phyloP scores from a whole-genome alignment of 2,329 filamentous ascomycete species.

The Tolypocladium album region DNA sequence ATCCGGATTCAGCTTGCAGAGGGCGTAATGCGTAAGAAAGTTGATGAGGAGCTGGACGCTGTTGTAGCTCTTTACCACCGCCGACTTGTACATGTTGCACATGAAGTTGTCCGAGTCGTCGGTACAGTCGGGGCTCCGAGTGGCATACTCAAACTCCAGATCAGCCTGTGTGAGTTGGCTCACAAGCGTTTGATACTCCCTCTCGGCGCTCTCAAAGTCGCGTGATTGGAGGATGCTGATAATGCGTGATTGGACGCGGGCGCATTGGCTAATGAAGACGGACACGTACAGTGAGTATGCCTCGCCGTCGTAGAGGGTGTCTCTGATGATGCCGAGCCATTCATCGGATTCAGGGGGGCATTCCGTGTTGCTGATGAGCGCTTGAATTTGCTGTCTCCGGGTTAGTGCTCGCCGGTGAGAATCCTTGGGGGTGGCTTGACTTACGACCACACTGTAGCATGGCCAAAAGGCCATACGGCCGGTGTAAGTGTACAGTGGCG shows the following conservation, averaged over 20 bases:
- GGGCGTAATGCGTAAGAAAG: slow-evolving; percentile 21
- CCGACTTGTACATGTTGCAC: slow-evolving; percentile 19
- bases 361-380: slow-evolving; percentile 17
- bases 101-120: slow-evolving; percentile 18
- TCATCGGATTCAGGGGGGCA: slow-evolving; percentile 24
- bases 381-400: slow-evolving; percentile 24
- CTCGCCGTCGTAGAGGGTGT: slow-evolving; percentile 14
- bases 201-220: slow-evolving; percentile 16
- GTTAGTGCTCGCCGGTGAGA: slow-evolving; percentile 4
- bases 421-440: slow-evolving; percentile 4
- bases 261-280: slow-evolving; percentile 15
- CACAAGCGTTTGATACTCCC: slow-evolving; percentile 15
- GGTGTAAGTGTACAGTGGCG: slow-evolving; percentile 10
- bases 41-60: slow-evolving; percentile 21
- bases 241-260: slow-evolving; percentile 16
- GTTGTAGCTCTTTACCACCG: slow-evolving; percentile 23
- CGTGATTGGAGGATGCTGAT: slow-evolving; percentile 12
- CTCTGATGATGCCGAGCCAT: slow-evolving; percentile 22
- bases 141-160: slow-evolving; percentile 7
- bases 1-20: slow-evolving; percentile 10
- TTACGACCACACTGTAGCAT: slow-evolving; percentile 25
- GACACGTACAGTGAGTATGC: slow-evolving; percentile 15
- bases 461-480: slow-evolving; percentile 26
- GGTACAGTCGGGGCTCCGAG: slow-evolving; percentile 1
- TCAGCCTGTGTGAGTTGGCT: slow-evolving; percentile 15